phyloP scores from a whole-genome alignment of 2,329 filamentous ascomycete genomes.

The Monilinia fructicola region DNA sequence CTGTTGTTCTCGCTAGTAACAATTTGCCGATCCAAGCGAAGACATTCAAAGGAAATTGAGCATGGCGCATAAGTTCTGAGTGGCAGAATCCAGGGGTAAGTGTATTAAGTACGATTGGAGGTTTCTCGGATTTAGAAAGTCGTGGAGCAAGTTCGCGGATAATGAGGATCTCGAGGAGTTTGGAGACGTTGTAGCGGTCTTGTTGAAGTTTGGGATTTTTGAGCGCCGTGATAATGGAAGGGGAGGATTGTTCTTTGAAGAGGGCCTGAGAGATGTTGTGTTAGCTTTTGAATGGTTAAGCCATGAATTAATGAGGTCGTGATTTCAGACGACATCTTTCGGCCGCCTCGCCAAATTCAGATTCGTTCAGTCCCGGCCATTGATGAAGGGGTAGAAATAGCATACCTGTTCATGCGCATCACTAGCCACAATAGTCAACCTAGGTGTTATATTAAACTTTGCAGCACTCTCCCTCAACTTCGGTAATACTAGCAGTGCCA shows the following conservation, averaged over 20 bases:
- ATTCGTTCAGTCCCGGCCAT: neutral
- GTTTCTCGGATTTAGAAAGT: conserved; percentile 32
- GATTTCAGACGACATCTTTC: neutral
- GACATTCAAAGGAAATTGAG: conserved; percentile 34
- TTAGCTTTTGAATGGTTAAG: neutral
- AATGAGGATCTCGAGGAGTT: conserved; percentile 41
- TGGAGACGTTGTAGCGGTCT: conserved; percentile 42
- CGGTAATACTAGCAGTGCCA: conserved; percentile 37
- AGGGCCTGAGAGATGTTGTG: conserved; percentile 28
- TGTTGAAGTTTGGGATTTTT: conserved; percentile 30
- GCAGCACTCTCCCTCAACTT: conserved; percentile 34
- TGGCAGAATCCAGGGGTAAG: conserved; percentile 42
- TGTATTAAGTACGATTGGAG: conserved; percentile 40
- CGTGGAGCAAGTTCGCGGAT: conserved; percentile 39
- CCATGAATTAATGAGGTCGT: fast-evolving
- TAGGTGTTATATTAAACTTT: conserved; percentile 29
- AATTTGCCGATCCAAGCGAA: conserved; percentile 32
- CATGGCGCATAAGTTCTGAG: conserved; percentile 40
- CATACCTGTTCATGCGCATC: conserved; percentile 37
- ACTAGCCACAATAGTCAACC: conserved; percentile 35
- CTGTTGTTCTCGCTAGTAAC: conserved; percentile 38
- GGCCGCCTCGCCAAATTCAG: neutral
- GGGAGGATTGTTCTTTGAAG: conserved; percentile 33
- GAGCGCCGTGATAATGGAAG: conserved; percentile 32
- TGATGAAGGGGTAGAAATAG: neutral